Base-by-base conservation (phyloP, 257 asterid species). In the Fraxinus cuspidata region DNA sequence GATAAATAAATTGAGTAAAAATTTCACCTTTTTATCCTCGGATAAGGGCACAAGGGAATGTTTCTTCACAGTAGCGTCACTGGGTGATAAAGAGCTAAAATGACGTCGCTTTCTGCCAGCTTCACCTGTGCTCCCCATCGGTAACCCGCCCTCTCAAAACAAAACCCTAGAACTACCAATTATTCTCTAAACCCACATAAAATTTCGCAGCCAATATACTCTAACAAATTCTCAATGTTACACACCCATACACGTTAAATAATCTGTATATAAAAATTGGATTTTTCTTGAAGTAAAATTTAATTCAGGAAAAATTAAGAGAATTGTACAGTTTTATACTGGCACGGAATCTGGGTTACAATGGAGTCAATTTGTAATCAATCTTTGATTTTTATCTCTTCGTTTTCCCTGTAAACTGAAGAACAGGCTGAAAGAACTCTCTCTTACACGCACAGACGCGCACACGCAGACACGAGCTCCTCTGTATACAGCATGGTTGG, bases 91-190 rank as follows among this genome's bases (percentile, higher is more conserved):
- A 71, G 97, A 81, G 82, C 89, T 89, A 66, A 90, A 79, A 83
- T 88, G 96, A 15, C 97, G 96, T 37, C 97, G 88, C 68, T 91
- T 93, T 78, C 85, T 87, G 79, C 91, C 97, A 60, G 94, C 87
- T 72, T 93, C 97, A 34, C 92, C 95, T 69, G 97, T 89, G 87
- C 97, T 91, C 80, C 91, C 97, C 97, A 93, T 91, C 69, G 38
- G 49, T 66, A 79, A 74, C 84, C 88, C 81, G 25, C 81, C 85
- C 63, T 80, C 82, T 81, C 88, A 83, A 85, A 42, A 42, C 49
- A 42, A 42, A 53, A 56, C 87, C 91, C 92, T 83, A 82, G 34
- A 83, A 81, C 73, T 85, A 75, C 76, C 81, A 78, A 63, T 76
- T 79, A 19, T 51, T 65, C 82, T 29, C 79, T 58, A 83, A 83